A percentile compares a stretch with the other conserved stretches of the same genome.
Conservation (phyloP, 2,329 filamentous ascomycete species). For the Cadophora malorum region DNA sequence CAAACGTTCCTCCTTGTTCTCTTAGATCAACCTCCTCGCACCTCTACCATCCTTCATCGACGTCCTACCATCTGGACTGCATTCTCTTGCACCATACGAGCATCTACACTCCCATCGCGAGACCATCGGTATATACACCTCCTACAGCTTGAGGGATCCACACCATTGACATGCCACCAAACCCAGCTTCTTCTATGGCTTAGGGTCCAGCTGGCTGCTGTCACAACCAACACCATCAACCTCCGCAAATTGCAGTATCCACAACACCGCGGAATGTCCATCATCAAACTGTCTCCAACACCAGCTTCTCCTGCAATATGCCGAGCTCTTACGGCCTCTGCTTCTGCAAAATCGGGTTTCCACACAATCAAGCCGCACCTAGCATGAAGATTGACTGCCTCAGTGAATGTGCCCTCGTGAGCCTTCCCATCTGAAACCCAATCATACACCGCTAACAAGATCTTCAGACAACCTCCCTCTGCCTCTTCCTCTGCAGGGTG, state of each 20-base stretch:
- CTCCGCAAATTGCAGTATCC: slow-evolving; percentile 5
- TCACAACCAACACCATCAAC: slow-evolving; percentile 8
- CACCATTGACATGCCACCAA: slow-evolving; percentile 6
- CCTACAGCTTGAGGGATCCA: slow-evolving; percentile 1
- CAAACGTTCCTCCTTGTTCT: slow-evolving; percentile 12
- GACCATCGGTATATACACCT: slow-evolving; percentile 8
- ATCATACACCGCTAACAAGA: slow-evolving; percentile 12
- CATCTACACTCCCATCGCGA: slow-evolving; percentile 9
- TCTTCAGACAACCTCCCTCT: slow-evolving; percentile 15
- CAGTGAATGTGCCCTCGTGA: background rate
- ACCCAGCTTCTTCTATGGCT: slow-evolving; percentile 12
- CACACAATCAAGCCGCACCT: slow-evolving; percentile 10
- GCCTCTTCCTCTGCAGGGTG: slow-evolving; percentile 7
- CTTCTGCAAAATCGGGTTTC: slow-evolving; percentile 5
- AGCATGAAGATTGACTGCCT: slow-evolving; percentile 11
- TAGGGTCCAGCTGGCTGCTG: slow-evolving; percentile 9
- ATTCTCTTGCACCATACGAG: slow-evolving; percentile 14
- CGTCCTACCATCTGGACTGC: slow-evolving; percentile 7
- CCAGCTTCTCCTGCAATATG: slow-evolving; percentile 9
- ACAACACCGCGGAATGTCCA: slow-evolving; percentile 7
- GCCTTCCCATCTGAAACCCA: slow-evolving; percentile 4
- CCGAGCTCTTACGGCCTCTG: slow-evolving; percentile 12
- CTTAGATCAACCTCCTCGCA: slow-evolving; percentile 12
- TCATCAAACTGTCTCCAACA: slow-evolving; percentile 1
- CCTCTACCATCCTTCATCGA: slow-evolving; percentile 14